Evolutionary conservation across 805 yeast genomes (phyloP), one percentile per base, ranked within the genome.

Genomic region (Candida orba): DNA sequence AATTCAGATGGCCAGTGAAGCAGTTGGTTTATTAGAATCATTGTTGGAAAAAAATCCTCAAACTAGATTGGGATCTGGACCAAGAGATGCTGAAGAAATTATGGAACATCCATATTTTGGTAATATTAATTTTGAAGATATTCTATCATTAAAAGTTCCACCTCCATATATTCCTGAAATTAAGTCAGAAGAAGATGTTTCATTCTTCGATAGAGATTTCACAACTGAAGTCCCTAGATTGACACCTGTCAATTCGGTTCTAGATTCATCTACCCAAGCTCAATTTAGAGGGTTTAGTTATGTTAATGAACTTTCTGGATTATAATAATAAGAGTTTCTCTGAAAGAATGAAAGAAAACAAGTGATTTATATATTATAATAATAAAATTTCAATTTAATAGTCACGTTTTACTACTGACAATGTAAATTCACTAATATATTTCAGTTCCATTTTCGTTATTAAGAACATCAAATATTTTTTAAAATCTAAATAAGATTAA

Each of bases 251-350:
- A 91, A 88, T 48, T 83, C 95, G 27, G 81, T 85, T 7, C 71
- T 93, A 57, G 83, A 93, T 13, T 78, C 93, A 2, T 78, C 81
- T 24, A 83, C 84, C 79, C 99, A 93, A 71, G 97, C 93, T 57
- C 95, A 88, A 68, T 93, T 93, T 76, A 79, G 98, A 55, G 99
- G 99, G 4, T 93, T 93, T 67, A 88, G 97, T 2, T 91, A 89
- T 63, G 78, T 84, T 55, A 76, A 84, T 25, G 89, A 81, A 40
- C 79, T 78, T 29, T 52, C 66, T 13, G 66, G 62, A 23, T 43
- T 68, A 43, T 66, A 48, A 57, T 25, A 25, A 25, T 25, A 3
- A n/a, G n/a, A n/a, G n/a, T n/a, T 25, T 25, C 27, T 25, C 6
- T 25, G 7, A 4, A 4, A 25, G 9, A 8, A 8, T 25, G 9